These are phyloP conservation scores for Citrullus colocynthis DNA, from an alignment of 306 rosid species.

Conservation along the genomic window DNA sequence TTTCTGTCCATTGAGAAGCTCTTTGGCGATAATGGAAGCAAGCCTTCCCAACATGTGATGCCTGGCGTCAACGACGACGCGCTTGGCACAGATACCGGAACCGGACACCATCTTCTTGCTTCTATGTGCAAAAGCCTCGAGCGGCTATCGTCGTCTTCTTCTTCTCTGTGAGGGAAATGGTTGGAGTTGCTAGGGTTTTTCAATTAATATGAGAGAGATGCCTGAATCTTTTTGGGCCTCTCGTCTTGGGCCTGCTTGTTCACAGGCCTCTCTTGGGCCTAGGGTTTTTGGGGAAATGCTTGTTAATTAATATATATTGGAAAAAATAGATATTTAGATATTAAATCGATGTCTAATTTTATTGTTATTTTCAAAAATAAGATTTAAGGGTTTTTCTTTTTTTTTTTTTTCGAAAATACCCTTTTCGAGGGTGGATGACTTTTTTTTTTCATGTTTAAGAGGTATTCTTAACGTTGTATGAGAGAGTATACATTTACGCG, in stretches of 20 bases:
- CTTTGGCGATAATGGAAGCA: conserved; percentile 46
- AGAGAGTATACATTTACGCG: too few species aligned
- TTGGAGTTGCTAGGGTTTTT: background rate
- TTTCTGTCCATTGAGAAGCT: conserved; percentile 58
- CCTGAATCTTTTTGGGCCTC: background rate
- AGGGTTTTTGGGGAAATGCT: too few species aligned
- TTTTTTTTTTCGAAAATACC: too few species aligned
- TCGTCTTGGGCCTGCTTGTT: background rate
- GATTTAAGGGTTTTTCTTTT: too few species aligned
- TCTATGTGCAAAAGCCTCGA: conserved; percentile 5
- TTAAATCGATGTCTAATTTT: too few species aligned
- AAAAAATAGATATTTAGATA: too few species aligned
- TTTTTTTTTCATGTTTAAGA: too few species aligned
- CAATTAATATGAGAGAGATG: background rate
- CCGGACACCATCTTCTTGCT: conserved; percentile 41
- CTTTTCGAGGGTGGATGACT: too few species aligned
- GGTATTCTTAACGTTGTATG: too few species aligned
- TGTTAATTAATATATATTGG: too few species aligned
- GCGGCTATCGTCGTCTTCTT: background rate
- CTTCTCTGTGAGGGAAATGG: too few species aligned
- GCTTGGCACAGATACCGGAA: conserved; percentile 53
- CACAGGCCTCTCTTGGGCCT: background rate
- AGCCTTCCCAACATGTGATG: conserved; percentile 73
- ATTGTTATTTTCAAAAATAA: too few species aligned
- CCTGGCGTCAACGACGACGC: conserved; percentile 62